These are phyloP conservation scores for Verticillium tricorpus DNA, from an alignment of 2,329 filamentous ascomycete genomes.

Conservation along the genomic window DNA sequence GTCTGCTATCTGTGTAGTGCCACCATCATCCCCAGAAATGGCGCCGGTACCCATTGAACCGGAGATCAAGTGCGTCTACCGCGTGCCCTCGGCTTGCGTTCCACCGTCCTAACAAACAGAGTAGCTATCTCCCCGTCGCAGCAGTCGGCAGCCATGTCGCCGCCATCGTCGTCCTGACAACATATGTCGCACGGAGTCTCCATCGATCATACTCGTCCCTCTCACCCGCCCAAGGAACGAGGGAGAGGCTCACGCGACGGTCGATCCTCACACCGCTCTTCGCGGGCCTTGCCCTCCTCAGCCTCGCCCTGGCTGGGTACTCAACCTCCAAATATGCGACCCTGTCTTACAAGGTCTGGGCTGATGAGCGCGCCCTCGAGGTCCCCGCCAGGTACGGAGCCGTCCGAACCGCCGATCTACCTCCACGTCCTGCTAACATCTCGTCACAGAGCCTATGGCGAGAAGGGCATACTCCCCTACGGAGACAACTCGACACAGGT, in stretches of 20 bases:
- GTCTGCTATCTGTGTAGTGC: background rate
- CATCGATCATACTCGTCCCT: constrained; percentile 19
- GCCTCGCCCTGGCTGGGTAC: constrained; percentile 37
- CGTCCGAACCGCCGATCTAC: background rate
- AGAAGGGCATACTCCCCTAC: constrained; percentile 30
- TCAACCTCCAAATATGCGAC: constrained; percentile 37
- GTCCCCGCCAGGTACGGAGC: constrained; percentile 28
- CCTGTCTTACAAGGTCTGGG: constrained; percentile 47
- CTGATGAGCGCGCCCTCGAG: constrained; percentile 30
- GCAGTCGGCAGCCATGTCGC: constrained; percentile 15
- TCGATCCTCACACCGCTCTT: constrained; percentile 30
- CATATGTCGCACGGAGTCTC: constrained; percentile 17
- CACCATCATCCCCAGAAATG: constrained; percentile 12
- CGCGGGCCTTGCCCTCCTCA: constrained; percentile 37
- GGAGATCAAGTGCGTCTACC: constrained; percentile 14
- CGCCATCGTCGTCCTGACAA: constrained; percentile 12
- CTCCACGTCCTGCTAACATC: background rate
- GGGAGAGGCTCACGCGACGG: constrained; percentile 22
- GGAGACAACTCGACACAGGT: constrained; percentile 22
- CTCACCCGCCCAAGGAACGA: constrained; percentile 29
- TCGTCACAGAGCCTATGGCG: constrained; percentile 16
- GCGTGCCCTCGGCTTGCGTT: background rate
- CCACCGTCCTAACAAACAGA: constrained; percentile 9
- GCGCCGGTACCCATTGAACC: constrained; percentile 19
- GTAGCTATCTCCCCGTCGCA: constrained; percentile 11